A percentile compares a stretch with the other conserved stretches of the same genome.
Conservation (phyloP, 2,329 filamentous ascomycete species). For the Talaromyces sp. region DNA sequence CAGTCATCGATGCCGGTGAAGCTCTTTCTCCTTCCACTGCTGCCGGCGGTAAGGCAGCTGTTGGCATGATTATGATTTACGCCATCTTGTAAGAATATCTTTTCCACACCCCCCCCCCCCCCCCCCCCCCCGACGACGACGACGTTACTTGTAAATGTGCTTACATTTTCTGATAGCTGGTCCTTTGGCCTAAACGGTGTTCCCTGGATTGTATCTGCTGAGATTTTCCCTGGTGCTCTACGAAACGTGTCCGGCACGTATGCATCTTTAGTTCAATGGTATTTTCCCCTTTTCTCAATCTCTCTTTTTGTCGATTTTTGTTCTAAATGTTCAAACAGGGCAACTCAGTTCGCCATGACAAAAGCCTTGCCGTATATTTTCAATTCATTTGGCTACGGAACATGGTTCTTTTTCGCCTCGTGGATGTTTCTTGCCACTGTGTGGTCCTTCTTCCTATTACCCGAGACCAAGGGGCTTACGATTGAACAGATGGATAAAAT, state of each 20-base stretch:
- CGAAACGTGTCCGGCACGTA: constrained; percentile 24
- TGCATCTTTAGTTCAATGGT: background rate
- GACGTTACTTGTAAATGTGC: background rate
- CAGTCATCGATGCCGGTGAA: constrained; percentile 1
- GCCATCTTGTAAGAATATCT: constrained; percentile 13
- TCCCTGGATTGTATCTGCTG: constrained; percentile 41
- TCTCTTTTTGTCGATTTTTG: background rate
- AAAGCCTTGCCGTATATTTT: constrained; percentile 39
- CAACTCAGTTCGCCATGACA: constrained; percentile 28
- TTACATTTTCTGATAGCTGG: constrained; percentile 18
- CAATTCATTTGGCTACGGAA: constrained; percentile 34
- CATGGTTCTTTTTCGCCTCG: constrained; percentile 39
- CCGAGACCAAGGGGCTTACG: constrained; percentile 17
- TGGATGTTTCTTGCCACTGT: constrained; percentile 31
- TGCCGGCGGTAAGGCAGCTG: constrained; percentile 16
- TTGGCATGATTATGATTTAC: constrained; percentile 21
- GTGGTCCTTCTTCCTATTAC: constrained; percentile 32
- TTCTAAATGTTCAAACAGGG: background rate
- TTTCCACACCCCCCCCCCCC: no score
- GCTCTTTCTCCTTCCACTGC: constrained; percentile 15
- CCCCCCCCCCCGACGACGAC: no score
- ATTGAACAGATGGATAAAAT: constrained; percentile 18
- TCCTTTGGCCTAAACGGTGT: constrained; percentile 38
- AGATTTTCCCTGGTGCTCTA: constrained; percentile 39
- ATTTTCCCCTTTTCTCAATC: background rate